Percentiles rank a stretch among this genome's conserved stretches.
Conservation (phyloP, 306 rosid species). For the Trifolium dubium region DNA sequence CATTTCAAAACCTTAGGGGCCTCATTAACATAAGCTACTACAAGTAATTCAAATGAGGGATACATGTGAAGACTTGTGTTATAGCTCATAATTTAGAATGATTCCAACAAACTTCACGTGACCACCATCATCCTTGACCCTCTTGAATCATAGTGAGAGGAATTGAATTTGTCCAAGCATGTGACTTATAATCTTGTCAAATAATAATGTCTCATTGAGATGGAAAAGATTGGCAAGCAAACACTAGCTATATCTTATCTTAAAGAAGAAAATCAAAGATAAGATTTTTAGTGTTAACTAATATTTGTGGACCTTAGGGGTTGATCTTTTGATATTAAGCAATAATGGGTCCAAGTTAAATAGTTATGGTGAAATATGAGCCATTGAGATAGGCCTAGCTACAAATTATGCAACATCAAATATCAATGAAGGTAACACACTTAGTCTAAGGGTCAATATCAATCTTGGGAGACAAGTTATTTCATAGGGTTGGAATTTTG, state of each 20-base stretch:
- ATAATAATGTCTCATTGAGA: slow-evolving; percentile 55
- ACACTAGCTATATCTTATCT: slow-evolving; percentile 54
- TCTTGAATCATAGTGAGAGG: slow-evolving; percentile 25
- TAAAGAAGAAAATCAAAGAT: slow-evolving; percentile 48
- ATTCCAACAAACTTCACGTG: slow-evolving; percentile 53
- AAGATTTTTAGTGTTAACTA: slow-evolving; percentile 46
- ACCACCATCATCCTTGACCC: slow-evolving; percentile 23
- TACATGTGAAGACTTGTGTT: slow-evolving; percentile 35
- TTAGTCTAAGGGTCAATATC: slow-evolving; percentile 38
- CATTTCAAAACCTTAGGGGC: slow-evolving; percentile 36
- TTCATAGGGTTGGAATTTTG: slow-evolving; percentile 48
- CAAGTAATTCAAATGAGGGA: slow-evolving; percentile 17
- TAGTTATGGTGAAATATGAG: slow-evolving; percentile 35
- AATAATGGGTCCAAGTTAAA: slow-evolving; percentile 41
- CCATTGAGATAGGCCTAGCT: slow-evolving; percentile 28
- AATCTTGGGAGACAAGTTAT: slow-evolving; percentile 48
- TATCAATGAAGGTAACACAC: slow-evolving; percentile 40
- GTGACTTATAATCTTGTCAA: slow-evolving; percentile 50
- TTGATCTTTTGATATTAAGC: slow-evolving; percentile 42
- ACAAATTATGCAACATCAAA: not conserved
- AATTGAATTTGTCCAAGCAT: slow-evolving; percentile 37
- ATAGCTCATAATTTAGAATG: slow-evolving; percentile 26
- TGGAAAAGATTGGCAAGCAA: slow-evolving; percentile 48
- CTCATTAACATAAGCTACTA: slow-evolving; percentile 26
- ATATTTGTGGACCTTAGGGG: slow-evolving; percentile 49